Conservation (phyloP, 257 asterid genomes). For the Solanum tacnaense region DNA sequence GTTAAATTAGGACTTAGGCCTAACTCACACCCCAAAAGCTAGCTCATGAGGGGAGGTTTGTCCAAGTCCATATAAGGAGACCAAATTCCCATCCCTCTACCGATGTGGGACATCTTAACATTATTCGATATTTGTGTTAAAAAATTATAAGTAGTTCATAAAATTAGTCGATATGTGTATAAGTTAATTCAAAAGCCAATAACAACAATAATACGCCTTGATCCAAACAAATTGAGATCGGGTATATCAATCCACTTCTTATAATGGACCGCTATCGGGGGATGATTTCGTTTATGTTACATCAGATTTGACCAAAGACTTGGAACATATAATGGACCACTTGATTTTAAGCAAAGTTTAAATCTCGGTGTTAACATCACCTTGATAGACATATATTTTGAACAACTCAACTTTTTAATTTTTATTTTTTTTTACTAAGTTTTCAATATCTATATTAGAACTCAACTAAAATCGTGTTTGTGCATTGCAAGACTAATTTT, state of each 20-base stretch:
- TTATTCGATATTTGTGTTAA: not conserved
- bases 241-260: not conserved
- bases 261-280: not conserved
- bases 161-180: not conserved
- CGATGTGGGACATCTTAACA: too few species aligned
- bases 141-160: accelerated
- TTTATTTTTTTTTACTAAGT: too few species aligned
- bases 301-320: not conserved
- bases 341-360: not conserved
- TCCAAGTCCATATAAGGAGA: too few species aligned
- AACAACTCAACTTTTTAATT: not conserved
- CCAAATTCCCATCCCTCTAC: too few species aligned
- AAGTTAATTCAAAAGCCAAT: accelerated
- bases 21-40: too few species aligned
- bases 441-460: accelerated
- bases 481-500: not conserved
- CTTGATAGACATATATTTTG: not conserved
- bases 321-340: not conserved
- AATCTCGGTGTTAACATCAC: not conserved
- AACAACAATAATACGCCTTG: not conserved
- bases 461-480: accelerated
- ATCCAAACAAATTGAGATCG: not conserved
- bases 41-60: too few species aligned
- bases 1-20: too few species aligned
- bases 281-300: not conserved